phyloP scores from a whole-genome alignment of 768 basidiomycete genomes.

The Leccinum sublutescens region DNA sequence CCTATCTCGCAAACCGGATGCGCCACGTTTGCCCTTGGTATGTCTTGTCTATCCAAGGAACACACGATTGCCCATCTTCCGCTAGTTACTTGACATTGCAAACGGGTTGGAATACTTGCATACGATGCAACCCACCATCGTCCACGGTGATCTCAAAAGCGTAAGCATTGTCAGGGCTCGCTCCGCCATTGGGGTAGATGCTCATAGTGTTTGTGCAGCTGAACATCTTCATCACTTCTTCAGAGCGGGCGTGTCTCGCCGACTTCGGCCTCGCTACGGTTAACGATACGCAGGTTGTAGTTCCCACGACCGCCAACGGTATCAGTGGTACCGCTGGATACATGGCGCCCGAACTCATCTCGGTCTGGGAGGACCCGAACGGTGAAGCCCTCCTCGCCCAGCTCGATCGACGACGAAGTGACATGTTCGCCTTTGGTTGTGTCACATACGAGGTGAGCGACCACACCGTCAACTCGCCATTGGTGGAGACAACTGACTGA shows the following conservation, averaged over 20 bases:
- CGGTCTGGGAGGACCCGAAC: constrained; percentile 6
- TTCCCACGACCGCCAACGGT: constrained; percentile 13
- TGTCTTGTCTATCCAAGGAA: constrained; percentile 4
- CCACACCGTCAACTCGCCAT: neutral
- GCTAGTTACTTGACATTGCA: constrained; percentile 39
- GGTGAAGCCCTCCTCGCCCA: constrained; percentile 10
- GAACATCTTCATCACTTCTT: constrained; percentile 30
- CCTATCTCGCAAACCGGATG: constrained; percentile 26
- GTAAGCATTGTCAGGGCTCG: constrained; percentile 25
- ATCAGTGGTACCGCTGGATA: constrained; percentile 26
- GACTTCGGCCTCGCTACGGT: constrained; percentile 30
- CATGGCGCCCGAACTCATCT: constrained; percentile 30
- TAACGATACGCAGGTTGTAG: constrained; percentile 17
- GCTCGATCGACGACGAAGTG: constrained; percentile 29
- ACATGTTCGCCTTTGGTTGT: constrained; percentile 37
- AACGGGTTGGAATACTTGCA: constrained; percentile 40
- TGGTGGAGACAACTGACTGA: neutral
- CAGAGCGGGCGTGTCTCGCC: constrained; percentile 30
- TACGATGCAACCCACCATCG: constrained; percentile 36
- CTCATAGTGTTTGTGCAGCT: constrained; percentile 15
- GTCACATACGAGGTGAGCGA: constrained; percentile 33
- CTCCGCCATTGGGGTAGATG: neutral
- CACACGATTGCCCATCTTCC: constrained; percentile 1
- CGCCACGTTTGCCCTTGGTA: constrained; percentile 34
- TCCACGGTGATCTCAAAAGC: constrained; percentile 45